Base-by-base conservation (phyloP, 257 asterid genomes). In the Schizonepeta tenuifolia region DNA sequence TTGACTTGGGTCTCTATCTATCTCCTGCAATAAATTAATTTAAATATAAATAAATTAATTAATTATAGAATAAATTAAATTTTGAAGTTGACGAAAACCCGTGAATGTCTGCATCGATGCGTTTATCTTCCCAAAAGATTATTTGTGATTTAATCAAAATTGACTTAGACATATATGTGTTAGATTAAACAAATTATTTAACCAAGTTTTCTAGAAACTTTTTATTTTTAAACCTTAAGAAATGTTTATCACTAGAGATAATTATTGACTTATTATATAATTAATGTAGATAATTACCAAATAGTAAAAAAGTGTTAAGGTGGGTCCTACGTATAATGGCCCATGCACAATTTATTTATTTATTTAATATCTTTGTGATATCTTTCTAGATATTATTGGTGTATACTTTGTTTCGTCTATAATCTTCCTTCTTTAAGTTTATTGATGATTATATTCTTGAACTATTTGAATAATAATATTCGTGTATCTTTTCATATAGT, bases 1-100 rank as follows among this genome's bases (percentile, higher is more conserved):
- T 82, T 78, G 86, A 82, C 82, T 76, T 79, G 55, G 70, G 78
- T 82, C 83, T 75, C 71, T 66, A 64, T 33, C 47, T 70, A 43
- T 66, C 46, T 43, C 46, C 7, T 14, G 6, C 36, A 57, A 57
- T 20, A 53, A 9, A 18, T 20, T 0, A 11, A 31, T 33, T 6
- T 17, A 31, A 11, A 47, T 33, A 46, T 59, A 26, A 43, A 70
- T 13, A 40, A 9, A 41, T 22, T 9, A 57, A n/a, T n/a, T n/a
- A 18, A 69, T 9, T 57, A 46, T 46, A 15, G 1, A 31, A 51
- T 26, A 38, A 53, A 40, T 64, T 26, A 11, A 14, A 36, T 24
- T 54, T 54, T 46, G 50, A 69, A 38, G 67, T 68, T 61, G 62
- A 69, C 73, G 69, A 78, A 24, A 65, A 47, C 70, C 70, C 70